phyloP scores from a whole-genome alignment of 2,329 filamentous ascomycete genomes.

The Penicillium decumbens region DNA sequence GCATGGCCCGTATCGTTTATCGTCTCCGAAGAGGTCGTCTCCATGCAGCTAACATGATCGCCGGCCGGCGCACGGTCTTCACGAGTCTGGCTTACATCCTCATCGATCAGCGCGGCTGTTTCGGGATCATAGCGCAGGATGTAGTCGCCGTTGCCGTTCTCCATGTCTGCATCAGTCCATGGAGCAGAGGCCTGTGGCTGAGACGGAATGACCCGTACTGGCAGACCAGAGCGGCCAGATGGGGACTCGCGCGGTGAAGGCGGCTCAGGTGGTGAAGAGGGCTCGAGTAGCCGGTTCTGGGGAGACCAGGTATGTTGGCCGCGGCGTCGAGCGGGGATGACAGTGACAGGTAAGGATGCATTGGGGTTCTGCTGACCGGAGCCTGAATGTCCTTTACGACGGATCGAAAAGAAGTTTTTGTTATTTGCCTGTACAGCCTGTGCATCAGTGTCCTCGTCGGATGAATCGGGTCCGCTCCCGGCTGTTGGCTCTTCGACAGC shows the following conservation, averaged over 20 bases:
- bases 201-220: conserved; percentile 57
- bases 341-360: conserved; percentile 51
- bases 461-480: conserved; percentile 27
- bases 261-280: conserved; percentile 11
- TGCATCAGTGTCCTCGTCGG: conserved; percentile 35
- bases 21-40: conserved; percentile 14
- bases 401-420: conserved; percentile 47
- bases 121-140: conserved; percentile 39
- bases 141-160: conserved; percentile 26
- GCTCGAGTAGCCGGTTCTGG: conserved; percentile 27
- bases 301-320: conserved; percentile 54
- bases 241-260: not conserved
- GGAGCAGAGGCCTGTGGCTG: conserved; percentile 52
- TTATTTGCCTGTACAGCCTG: conserved; percentile 45
- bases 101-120: conserved; percentile 34
- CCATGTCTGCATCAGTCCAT: conserved; percentile 48
- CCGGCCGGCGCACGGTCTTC: conserved; percentile 3
- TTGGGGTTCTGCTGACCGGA: conserved; percentile 36
- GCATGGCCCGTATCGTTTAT: conserved; percentile 2
- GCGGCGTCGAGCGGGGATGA: conserved; percentile 57
- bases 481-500: conserved; percentile 41
- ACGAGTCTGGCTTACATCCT: conserved; percentile 17
- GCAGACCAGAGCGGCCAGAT: conserved; percentile 27
- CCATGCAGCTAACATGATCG: conserved; percentile 20
- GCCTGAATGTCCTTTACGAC: conserved; percentile 43